Evolutionary conservation across 805 yeast genomes (phyloP).

Genomic region (Zygotorulaspora chibaensis): DNA sequence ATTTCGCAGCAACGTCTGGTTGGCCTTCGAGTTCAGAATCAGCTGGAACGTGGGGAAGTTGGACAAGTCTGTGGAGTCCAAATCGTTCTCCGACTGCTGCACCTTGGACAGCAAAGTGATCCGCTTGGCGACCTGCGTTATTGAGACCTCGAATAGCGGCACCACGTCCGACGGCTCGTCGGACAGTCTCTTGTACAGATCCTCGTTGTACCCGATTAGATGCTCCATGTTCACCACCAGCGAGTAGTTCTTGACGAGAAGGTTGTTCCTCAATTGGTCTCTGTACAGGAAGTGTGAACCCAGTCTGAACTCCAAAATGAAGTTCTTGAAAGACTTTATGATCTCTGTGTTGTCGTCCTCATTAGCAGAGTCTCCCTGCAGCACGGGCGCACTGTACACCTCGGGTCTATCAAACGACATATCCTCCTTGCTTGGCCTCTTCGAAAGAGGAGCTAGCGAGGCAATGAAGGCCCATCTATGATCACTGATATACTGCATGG

Average conservation of each 20-base stretch:
- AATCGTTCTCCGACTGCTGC: slow-evolving; percentile 28
- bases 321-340: slow-evolving; percentile 71
- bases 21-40: slow-evolving; percentile 67
- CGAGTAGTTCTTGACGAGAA: slow-evolving; percentile 68
- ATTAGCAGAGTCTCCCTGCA: slow-evolving; percentile 73
- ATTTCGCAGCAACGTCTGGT: slow-evolving; percentile 69
- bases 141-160: slow-evolving; percentile 78
- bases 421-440: too few relatives aligned
- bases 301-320: slow-evolving; percentile 80
- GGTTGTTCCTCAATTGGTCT: slow-evolving; percentile 85
- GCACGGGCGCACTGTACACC: slow-evolving; percentile 69
- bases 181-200: slow-evolving; percentile 72
- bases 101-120: slow-evolving; percentile 42
- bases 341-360: slow-evolving; percentile 64
- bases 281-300: slow-evolving; percentile 80
- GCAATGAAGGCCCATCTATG: neutral
- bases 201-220: slow-evolving; percentile 82
- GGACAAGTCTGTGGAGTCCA: slow-evolving; percentile 28
- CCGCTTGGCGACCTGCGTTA: slow-evolving; percentile 79
- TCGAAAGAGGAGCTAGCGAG: neutral
- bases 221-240: slow-evolving; percentile 78
- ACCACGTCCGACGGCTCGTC: slow-evolving; percentile 88
- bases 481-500: too few relatives aligned
- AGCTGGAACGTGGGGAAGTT: slow-evolving; percentile 79
- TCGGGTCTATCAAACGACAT: slow-evolving; percentile 78